Conservation (phyloP, 2,329 filamentous ascomycete species). For the Coniella lustricola region DNA sequence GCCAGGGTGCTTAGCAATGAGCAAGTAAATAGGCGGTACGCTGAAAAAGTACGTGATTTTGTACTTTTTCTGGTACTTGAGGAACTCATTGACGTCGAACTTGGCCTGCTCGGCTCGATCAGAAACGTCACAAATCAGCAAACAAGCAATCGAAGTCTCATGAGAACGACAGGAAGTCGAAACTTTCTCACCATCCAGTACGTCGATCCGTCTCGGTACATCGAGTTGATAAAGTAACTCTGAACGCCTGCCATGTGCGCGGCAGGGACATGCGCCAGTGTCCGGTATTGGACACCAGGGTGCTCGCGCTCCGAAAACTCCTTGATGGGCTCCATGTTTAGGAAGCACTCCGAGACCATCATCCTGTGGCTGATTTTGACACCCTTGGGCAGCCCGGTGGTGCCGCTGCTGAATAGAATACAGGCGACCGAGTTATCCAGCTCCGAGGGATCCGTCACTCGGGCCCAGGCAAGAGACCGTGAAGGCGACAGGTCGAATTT, state of each 20-base stretch:
- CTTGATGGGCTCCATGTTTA: slow-evolving; percentile 25
- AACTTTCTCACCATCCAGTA: slow-evolving; percentile 58
- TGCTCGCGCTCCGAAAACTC: slow-evolving; percentile 23
- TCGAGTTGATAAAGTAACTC: slow-evolving; percentile 34
- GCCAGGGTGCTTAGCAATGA: slow-evolving; percentile 48
- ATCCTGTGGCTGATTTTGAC: slow-evolving; percentile 39
- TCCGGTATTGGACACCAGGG: slow-evolving; percentile 25
- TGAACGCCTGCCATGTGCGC: slow-evolving; percentile 41
- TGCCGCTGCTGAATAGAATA: slow-evolving; percentile 42
- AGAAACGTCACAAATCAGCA: too few species aligned
- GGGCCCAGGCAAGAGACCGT: slow-evolving; percentile 42
- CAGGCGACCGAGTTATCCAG: slow-evolving; percentile 36
- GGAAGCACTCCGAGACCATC: slow-evolving; percentile 30
- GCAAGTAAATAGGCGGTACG: slow-evolving; percentile 54
- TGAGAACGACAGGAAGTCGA: too few species aligned
- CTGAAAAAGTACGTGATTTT: slow-evolving; percentile 48
- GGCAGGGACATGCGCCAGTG: slow-evolving; percentile 36
- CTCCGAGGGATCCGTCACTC: slow-evolving; percentile 40
- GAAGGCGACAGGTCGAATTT: slow-evolving; percentile 26
- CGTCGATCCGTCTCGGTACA: slow-evolving; percentile 37
- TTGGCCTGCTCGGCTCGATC: slow-evolving; percentile 21
- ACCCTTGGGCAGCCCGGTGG: slow-evolving; percentile 41
- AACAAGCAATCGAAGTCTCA: too few species aligned
- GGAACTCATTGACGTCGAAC: slow-evolving; percentile 51
- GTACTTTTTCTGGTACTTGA: slow-evolving; percentile 43